These are phyloP conservation scores for Ochetophila trinervis DNA, from an alignment of 306 rosid species.

Conservation along the genomic window DNA sequence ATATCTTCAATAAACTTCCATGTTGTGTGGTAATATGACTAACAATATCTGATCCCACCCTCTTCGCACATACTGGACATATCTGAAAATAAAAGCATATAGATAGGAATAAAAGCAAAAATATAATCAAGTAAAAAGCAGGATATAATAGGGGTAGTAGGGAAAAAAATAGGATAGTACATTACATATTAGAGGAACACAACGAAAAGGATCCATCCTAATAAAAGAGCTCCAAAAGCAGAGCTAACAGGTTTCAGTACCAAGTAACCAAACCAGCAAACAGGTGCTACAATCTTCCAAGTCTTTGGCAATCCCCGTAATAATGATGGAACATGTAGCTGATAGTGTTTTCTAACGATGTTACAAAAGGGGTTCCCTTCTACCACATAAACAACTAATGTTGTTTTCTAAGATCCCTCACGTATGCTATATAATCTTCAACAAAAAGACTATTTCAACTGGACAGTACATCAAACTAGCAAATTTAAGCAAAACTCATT, in stretches of 20 bases:
- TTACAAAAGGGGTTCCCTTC: not conserved
- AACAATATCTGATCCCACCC: conserved; percentile 71
- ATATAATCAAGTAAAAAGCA: conserved; percentile 7
- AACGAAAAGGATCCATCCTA: not conserved
- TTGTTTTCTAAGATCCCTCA: too few relatives aligned
- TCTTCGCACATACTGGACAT: conserved; percentile 70
- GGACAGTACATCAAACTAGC: too few relatives aligned
- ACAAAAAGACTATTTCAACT: too few relatives aligned
- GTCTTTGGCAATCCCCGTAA: not conserved
- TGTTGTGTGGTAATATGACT: conserved; percentile 76
- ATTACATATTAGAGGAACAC: not conserved
- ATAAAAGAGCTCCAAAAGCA: not conserved
- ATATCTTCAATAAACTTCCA: conserved; percentile 76
- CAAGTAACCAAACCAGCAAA: not conserved
- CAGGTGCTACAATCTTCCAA: not conserved
- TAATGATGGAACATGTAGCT: not conserved
- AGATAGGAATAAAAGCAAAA: conserved; percentile 9
- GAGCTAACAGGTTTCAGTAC: not conserved
- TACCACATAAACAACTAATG: too few relatives aligned
- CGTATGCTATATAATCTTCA: too few relatives aligned
- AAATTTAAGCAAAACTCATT: not conserved
- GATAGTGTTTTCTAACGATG: not conserved
- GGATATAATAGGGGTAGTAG: not conserved
- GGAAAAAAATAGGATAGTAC: not conserved
- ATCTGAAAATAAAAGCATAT: conserved; percentile 46